Evolutionary conservation across 1,284 basidiomycete genomes (phyloP), one percentile per base, ranked within the genome.

Genomic region (Rugosomyces carneus): DNA sequence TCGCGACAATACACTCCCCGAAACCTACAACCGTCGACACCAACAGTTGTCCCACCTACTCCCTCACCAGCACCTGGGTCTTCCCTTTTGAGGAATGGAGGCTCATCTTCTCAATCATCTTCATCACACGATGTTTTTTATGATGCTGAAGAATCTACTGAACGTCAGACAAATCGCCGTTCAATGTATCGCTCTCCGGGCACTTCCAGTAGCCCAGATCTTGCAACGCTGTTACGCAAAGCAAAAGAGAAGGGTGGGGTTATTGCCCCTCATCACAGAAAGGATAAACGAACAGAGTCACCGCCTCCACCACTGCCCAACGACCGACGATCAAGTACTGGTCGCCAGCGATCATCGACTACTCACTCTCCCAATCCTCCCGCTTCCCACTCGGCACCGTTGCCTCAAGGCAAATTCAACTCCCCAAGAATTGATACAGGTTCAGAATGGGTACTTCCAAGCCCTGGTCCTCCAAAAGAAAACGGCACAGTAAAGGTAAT

Each of bases 141-240:
- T 65, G 83, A 86, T 63, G 70, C 73, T 27, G 81, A 83, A 52
- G 81, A 83, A 51, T 57, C 53, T 40, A 32, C 40, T 13, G 81
- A 83, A 54, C 72, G 76, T 55, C 77, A 82, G 56, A 78, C 79
- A 16, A 87, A 88, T 63, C 78, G 89, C 35, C 76, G 89, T 43
- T 89, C 86, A 53, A 80, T 93, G 68, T 92, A 91, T 63, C 76
- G 91, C 49, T 84, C 86, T n/a, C 73, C 85, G 5, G 91, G 90
- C 40, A 92, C 89, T 1, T 86, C 89, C 19, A 89, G 86, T 55
- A 90, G 86, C 56, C 91, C 92, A 19, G 91, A 95, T 64, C 73
- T 94, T 19, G 86, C 88, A 3, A 91, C 88, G 2, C 72, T 93
- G 45, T 67, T 92, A 43, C 76, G 84, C 51, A 91, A 90, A 66